Conservation (phyloP, 2,329 filamentous ascomycete genomes). For the Nigrospora oryzae region DNA sequence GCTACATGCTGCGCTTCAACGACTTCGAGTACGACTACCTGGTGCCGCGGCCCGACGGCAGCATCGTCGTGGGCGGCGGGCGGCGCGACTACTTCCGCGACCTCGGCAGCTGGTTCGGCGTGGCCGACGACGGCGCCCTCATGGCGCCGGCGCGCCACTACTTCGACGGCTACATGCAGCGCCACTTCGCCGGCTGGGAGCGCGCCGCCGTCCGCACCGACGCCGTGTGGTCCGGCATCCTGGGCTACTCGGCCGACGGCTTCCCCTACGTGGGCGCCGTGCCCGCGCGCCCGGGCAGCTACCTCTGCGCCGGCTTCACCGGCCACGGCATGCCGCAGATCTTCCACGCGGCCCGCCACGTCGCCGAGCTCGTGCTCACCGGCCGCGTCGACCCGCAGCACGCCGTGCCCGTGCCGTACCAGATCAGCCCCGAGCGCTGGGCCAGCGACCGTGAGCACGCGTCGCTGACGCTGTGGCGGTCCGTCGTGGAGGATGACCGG, state of each 20-base stretch:
- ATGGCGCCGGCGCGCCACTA: slow-evolving; percentile 29
- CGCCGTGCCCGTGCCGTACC: neutral
- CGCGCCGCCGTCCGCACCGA: slow-evolving; percentile 25
- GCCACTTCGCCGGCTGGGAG: slow-evolving; percentile 35
- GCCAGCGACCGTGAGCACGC: neutral
- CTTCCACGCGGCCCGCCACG: slow-evolving; percentile 21
- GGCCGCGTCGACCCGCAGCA: neutral
- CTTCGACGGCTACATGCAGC: slow-evolving; percentile 37
- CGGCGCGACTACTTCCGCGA: slow-evolving; percentile 21
- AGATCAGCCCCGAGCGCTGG: neutral
- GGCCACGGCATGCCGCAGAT: slow-evolving; percentile 33
- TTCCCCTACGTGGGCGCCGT: slow-evolving; percentile 23
- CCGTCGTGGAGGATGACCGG: neutral
- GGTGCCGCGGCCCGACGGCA: slow-evolving; percentile 28
- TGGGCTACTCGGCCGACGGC: slow-evolving; percentile 3
- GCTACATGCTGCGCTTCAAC: slow-evolving; percentile 12
- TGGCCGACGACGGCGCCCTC: slow-evolving; percentile 29
- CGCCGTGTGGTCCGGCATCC: slow-evolving; percentile 31
- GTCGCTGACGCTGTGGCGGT: neutral
- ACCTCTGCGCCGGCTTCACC: slow-evolving; percentile 29
- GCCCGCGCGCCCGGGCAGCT: slow-evolving; percentile 21
- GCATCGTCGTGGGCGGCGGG: slow-evolving; percentile 35
- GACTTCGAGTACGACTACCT: slow-evolving; percentile 23
- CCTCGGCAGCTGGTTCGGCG: slow-evolving; percentile 30
- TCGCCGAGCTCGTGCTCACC: slow-evolving; percentile 11